Base-by-base conservation (phyloP, 768 basidiomycete species). In the Cyclocybe cylindracea region DNA sequence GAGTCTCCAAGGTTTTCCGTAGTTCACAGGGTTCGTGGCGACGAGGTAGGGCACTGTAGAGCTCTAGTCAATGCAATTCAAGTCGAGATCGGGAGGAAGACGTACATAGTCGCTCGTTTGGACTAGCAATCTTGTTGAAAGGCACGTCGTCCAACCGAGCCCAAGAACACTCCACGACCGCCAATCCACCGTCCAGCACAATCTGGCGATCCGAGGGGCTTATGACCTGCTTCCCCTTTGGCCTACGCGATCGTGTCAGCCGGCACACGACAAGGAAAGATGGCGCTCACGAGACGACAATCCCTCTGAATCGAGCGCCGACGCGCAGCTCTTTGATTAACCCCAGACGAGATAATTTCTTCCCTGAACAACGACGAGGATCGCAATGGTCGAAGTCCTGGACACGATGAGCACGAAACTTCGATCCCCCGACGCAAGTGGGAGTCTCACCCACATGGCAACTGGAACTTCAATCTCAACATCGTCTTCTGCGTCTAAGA, bases 151-250 rank as follows among this genome's bases (percentile, higher is more conserved):
- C 92, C 7, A 98, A 70, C 16, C 94, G 82, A 1, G 97, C 96
- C 97, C 97, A 99, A 3, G 93, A 96, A 66, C 96, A 98, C 66
- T 99, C 97, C 2, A 99, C 92, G n/a, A 99, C 97, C 1, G 96
- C 97, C 5, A 98, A 71, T 0, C 97, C 97, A 33, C 75, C 74
- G 40, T 78, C 74, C 0, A 80, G 72, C 7, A 98, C 75, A 50
- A 95, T 83, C 4, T 87, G 85, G n/a, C 84, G 80, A 63, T 99
- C 97, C 1, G 86, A 79, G 1, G 93, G 94, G 41, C 85, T 89
- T 16, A 98, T 78, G 18, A 89, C 74, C 58, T 82, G 78, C 29
- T 78, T 88, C 0, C 86, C 96, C 63, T 93, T 91, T 2, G 96
- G 96, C 19, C 55, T 65, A 38, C 53, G 29, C 16, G 16, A 46